Evolutionary conservation across 768 basidiomycete species (phyloP).

Genomic region (Postia placenta): DNA sequence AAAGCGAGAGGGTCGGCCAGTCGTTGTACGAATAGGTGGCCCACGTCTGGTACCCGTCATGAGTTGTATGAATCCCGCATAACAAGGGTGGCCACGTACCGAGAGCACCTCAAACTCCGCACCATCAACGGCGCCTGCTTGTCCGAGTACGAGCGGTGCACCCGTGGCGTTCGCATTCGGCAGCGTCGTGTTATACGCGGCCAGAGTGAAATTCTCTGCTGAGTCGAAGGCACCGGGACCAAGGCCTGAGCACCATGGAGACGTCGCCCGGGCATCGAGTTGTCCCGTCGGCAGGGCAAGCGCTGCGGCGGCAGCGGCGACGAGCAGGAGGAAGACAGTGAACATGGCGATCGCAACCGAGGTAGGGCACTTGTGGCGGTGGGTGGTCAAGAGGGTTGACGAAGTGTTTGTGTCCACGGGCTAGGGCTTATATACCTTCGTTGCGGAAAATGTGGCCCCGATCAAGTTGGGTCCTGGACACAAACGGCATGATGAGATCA

Average conservation of each 20-base stretch:
- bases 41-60: constrained; percentile 40
- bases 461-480: too few relatives aligned
- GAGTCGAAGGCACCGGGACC: constrained; percentile 20
- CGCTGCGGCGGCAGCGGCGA: constrained; percentile 7
- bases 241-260: constrained; percentile 16
- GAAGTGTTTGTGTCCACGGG: not conserved
- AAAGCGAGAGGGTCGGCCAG: constrained; percentile 35
- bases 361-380: not conserved
- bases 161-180: constrained; percentile 41
- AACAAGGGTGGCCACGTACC: constrained; percentile 24
- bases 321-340: constrained; percentile 7
- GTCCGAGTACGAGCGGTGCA: constrained; percentile 38
- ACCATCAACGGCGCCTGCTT: constrained; percentile 27
- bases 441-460: not conserved
- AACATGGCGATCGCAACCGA: constrained; percentile 9
- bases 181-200: constrained; percentile 35
- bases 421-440: not conserved
- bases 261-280: constrained; percentile 3
- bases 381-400: not conserved
- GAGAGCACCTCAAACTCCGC: constrained; percentile 37
- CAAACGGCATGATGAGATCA: not conserved
- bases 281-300: constrained; percentile 8
- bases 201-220: constrained; percentile 38
- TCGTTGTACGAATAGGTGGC: constrained; percentile 42
- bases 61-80: not conserved